Percentiles rank a stretch among this genome's conserved stretches.
Conservation (phyloP, 805 yeast species). For the Yarrowia sp. region DNA sequence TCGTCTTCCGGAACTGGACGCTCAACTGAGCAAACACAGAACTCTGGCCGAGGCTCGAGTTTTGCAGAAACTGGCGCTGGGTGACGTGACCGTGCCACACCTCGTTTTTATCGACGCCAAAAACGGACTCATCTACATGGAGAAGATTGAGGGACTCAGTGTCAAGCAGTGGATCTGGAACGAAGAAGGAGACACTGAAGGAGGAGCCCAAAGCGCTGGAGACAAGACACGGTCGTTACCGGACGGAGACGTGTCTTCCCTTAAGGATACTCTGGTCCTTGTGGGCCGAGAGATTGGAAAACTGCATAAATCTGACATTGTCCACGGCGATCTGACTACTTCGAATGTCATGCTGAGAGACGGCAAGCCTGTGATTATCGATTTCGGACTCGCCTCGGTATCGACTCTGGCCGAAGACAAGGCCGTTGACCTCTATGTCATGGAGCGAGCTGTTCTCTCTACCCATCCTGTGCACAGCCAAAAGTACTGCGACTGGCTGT, state of each 20-base stretch:
- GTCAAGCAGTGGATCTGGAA: constrained; percentile 52
- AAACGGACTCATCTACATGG: constrained; percentile 91
- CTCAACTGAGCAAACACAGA: constrained; percentile 74
- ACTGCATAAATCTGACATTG: constrained; percentile 76
- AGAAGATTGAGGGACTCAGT: constrained; percentile 59
- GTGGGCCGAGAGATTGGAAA: constrained; percentile 75
- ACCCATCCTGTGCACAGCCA: constrained; percentile 83
- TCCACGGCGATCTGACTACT: constrained; percentile 94
- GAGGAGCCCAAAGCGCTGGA: constrained; percentile 15
- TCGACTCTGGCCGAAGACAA: constrained; percentile 84
- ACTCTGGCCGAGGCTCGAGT: constrained; percentile 86
- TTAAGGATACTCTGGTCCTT: constrained; percentile 45
- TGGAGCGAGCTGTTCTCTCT: constrained; percentile 88
- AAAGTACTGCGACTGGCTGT: constrained; percentile 69
- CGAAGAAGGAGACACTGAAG: constrained; percentile 39
- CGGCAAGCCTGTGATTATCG: constrained; percentile 70
- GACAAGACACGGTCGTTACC: constrained; percentile 13
- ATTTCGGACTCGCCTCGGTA: constrained; percentile 80
- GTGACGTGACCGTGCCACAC: constrained; percentile 71
- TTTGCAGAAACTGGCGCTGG: constrained; percentile 60
- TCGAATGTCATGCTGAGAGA: constrained; percentile 74
- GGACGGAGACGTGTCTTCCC: constrained; percentile 17
- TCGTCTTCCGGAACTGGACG: constrained; percentile 84
- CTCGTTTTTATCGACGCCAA: constrained; percentile 76
- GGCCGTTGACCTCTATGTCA: constrained; percentile 95